phyloP scores from a whole-genome alignment of 2,329 filamentous ascomycete species.

The Cucurbitaria berberidis region DNA sequence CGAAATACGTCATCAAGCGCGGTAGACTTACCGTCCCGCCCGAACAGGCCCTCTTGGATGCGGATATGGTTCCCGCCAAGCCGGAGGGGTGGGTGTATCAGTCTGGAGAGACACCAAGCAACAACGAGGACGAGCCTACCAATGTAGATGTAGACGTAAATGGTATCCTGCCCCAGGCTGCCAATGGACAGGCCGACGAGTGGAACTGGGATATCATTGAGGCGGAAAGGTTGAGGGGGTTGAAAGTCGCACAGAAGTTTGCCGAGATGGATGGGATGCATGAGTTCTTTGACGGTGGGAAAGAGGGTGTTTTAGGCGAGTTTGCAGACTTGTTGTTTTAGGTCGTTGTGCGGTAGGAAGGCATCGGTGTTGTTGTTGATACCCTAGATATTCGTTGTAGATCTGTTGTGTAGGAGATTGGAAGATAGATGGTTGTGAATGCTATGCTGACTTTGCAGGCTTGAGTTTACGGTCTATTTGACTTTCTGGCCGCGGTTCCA shows the following conservation, averaged over 20 bases:
- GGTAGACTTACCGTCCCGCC: constrained; percentile 81
- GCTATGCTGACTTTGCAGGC: too few relatives aligned
- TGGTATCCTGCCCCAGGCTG: constrained; percentile 34
- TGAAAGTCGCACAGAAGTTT: constrained; percentile 63
- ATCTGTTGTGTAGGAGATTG: too few relatives aligned
- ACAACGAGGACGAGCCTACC: constrained; percentile 5
- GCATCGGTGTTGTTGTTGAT: background rate
- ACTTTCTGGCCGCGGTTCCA: too few relatives aligned
- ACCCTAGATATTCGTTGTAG: constrained; percentile 4
- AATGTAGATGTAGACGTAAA: constrained; percentile 6
- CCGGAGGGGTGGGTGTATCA: constrained; percentile 62
- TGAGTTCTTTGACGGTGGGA: constrained; percentile 56
- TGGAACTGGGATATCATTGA: constrained; percentile 69
- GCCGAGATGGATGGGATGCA: constrained; percentile 60
- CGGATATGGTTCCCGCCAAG: constrained; percentile 74
- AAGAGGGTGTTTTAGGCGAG: constrained; percentile 52
- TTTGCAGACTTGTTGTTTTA: constrained; percentile 48
- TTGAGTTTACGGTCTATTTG: too few relatives aligned
- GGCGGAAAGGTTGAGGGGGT: constrained; percentile 60
- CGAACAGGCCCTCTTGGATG: constrained; percentile 73
- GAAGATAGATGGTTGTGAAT: too few relatives aligned
- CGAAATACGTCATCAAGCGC: constrained; percentile 59
- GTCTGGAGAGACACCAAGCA: constrained; percentile 9
- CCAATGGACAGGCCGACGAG: constrained; percentile 47
- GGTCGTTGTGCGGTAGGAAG: background rate